Conservation (phyloP, 1,284 basidiomycete species). For the Sanghuangporus baumii region DNA sequence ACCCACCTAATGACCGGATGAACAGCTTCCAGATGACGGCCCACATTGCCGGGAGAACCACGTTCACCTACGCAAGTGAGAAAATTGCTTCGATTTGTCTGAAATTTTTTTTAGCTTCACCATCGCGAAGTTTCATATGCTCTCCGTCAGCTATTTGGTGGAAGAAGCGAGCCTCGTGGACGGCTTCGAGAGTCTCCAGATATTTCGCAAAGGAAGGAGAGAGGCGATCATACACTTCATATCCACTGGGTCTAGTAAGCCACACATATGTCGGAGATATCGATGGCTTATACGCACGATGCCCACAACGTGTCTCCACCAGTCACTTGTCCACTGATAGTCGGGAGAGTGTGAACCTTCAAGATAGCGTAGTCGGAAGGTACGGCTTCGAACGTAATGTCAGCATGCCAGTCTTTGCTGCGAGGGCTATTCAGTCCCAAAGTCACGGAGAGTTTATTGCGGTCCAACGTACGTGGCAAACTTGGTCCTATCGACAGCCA, state of each 20-base stretch:
- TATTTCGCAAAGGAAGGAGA: slow-evolving; percentile 51
- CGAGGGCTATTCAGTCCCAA: slow-evolving; percentile 22
- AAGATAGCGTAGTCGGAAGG: slow-evolving; percentile 58
- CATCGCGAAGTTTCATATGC: slow-evolving; percentile 16
- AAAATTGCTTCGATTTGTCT: neutral
- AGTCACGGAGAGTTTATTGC: neutral
- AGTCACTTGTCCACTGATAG: slow-evolving; percentile 24
- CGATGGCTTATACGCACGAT: slow-evolving; percentile 17
- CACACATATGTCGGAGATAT: neutral
- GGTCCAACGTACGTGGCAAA: slow-evolving; percentile 3
- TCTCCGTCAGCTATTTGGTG: slow-evolving; percentile 28
- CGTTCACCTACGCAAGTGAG: slow-evolving; percentile 34
- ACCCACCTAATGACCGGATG: slow-evolving; percentile 36
- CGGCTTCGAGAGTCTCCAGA: slow-evolving; percentile 54
- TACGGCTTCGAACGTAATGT: slow-evolving; percentile 67
- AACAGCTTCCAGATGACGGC: slow-evolving; percentile 46
- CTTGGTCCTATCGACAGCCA: neutral
- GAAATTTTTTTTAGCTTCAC: slow-evolving; percentile 38
- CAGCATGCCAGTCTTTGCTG: slow-evolving; percentile 48
- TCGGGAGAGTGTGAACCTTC: slow-evolving; percentile 48
- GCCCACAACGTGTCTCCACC: slow-evolving; percentile 40
- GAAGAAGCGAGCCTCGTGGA: slow-evolving; percentile 53
- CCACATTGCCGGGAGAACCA: slow-evolving; percentile 56
- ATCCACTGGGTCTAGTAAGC: slow-evolving; percentile 32
- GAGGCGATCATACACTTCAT: slow-evolving; percentile 60